These are phyloP conservation scores for Blastocystis sp. DNA, from an alignment of 352 stramenopile genomes.

Conservation along the genomic window DNA sequence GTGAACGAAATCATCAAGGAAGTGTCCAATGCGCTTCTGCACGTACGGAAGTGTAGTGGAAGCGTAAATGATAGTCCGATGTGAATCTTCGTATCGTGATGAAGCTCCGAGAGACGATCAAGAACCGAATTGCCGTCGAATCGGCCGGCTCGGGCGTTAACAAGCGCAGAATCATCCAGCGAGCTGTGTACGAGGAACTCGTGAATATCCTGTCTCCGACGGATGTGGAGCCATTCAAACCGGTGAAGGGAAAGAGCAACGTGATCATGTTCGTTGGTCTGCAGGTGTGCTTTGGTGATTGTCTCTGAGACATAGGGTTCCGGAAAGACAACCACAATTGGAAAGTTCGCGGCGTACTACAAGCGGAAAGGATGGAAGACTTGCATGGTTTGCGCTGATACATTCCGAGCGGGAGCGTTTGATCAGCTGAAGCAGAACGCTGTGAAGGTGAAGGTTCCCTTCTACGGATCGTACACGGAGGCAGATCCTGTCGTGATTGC, in stretches of 20 bases:
- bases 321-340: conserved; percentile 97
- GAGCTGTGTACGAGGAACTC: conserved; percentile 76
- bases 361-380: conserved; percentile 90
- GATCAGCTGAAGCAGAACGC: conserved; percentile 99
- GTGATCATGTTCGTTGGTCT: conserved; percentile 82
- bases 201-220: conserved; percentile 74
- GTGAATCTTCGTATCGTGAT: conserved; percentile 64
- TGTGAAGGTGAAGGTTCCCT: conserved; percentile 88
- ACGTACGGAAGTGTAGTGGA: conserved; percentile 60
- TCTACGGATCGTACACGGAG: conserved; percentile 95
- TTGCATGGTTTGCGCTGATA: conserved; percentile 97
- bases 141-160: conserved; percentile 67
- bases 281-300: conserved; percentile 53
- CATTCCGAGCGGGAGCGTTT: conserved; percentile 91
- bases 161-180: conserved; percentile 76
- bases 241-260: conserved; percentile 78
- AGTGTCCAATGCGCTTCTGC: conserved; percentile 75
- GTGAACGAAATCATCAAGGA: conserved; percentile 78
- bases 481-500: conserved; percentile 91
- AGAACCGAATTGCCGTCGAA: conserved; percentile 73
- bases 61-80: conserved; percentile 70
- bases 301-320: conserved; percentile 71
- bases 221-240: conserved; percentile 72
- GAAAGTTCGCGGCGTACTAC: conserved; percentile 97
- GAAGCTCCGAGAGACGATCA: conserved; percentile 76